phyloP scores from a whole-genome alignment of 495 filamentous ascomycete species.

The Neurospora hispaniola region DNA sequence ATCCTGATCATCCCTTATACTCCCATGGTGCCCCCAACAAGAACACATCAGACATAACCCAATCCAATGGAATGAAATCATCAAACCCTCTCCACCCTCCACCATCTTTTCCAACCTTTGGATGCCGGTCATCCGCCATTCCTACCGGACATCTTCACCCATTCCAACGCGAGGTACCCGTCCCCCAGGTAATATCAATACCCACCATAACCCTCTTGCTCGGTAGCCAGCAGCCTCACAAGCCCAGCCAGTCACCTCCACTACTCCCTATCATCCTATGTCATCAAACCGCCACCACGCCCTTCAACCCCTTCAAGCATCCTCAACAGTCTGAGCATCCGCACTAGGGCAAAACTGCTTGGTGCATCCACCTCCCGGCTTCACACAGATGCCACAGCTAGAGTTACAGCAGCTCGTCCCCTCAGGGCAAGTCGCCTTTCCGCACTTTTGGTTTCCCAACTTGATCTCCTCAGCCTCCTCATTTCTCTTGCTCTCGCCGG shows the following conservation, averaged over 20 bases:
- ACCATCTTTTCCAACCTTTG: not conserved
- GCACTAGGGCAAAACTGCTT: conserved; percentile 7
- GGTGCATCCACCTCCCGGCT: conserved; percentile 15
- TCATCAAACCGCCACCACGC: not conserved
- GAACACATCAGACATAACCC: not conserved
- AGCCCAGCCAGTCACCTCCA: not conserved
- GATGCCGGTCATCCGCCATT: not conserved
- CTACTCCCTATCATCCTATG: not conserved
- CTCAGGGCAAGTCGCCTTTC: conserved; percentile 4
- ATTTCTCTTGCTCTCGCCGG: not conserved
- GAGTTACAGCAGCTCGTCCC: conserved; percentile 15
- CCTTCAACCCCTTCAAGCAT: not conserved
- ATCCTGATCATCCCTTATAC: not conserved
- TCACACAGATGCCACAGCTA: conserved; percentile 12
- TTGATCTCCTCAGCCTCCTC: not conserved
- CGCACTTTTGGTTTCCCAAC: conserved; percentile 4
- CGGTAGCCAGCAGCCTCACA: not conserved
- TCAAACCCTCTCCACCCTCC: not conserved
- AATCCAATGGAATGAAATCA: not conserved
- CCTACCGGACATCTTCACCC: not conserved
- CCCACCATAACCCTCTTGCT: not conserved
- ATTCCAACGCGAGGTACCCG: not conserved
- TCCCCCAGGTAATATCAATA: not conserved
- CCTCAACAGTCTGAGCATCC: not conserved
- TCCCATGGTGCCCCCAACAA: not conserved